These are phyloP conservation scores for Trichothecium roseum DNA, from an alignment of 2,329 filamentous ascomycete species.

Conservation along the genomic window DNA sequence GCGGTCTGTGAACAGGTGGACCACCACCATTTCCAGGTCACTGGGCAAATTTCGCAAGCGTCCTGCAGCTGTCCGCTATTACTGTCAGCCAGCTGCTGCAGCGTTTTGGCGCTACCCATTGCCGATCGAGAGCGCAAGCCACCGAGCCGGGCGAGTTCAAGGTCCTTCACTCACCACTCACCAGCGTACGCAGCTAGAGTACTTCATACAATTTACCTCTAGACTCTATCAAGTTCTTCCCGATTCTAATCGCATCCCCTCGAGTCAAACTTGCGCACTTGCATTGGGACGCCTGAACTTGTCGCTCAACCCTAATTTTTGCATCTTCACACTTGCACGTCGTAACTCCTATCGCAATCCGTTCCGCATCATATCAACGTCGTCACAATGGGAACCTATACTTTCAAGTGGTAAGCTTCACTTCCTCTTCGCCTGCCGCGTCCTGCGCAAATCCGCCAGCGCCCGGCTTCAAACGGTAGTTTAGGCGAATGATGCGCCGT, in stretches of 20 bases:
- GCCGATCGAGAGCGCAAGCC: too few species aligned
- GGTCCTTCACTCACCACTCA: too few species aligned
- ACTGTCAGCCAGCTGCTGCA: too few species aligned
- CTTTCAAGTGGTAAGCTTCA: conserved; percentile 56
- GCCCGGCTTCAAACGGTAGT: neutral
- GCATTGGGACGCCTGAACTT: neutral
- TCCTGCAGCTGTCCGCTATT: too few species aligned
- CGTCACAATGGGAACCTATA: conserved; percentile 52
- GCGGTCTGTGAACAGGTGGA: too few species aligned
- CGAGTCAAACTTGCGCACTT: conserved; percentile 1
- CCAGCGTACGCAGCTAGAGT: too few species aligned
- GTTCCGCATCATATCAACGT: conserved; percentile 10
- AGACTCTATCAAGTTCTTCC: conserved; percentile 1
- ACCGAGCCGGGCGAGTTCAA: too few species aligned
- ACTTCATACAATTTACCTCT: too few species aligned
- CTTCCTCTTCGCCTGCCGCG: conserved; percentile 7
- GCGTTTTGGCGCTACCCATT: too few species aligned
- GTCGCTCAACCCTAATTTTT: neutral
- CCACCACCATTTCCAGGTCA: too few species aligned
- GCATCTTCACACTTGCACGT: too few species aligned
- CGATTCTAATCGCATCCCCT: conserved; percentile 1
- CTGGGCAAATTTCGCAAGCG: too few species aligned
- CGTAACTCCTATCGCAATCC: conserved; percentile 7
- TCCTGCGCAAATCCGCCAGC: neutral
- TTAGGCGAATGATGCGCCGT: neutral